These are phyloP conservation scores for Adansonia madagascariensis DNA, from an alignment of 441 rosid species.

Conservation along the genomic window DNA sequence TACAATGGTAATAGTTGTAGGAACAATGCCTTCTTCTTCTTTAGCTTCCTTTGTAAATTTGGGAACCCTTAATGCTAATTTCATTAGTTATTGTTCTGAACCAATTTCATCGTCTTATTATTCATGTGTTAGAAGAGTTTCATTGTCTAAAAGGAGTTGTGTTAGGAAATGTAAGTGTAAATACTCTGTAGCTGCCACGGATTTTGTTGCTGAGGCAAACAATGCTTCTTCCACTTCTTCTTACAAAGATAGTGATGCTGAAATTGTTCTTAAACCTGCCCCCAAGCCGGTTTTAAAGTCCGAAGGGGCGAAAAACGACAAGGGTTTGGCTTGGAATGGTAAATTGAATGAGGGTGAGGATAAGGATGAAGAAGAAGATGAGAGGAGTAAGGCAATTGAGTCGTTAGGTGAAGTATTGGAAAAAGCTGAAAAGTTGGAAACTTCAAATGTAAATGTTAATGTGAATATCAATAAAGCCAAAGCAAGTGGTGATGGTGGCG, in stretches of 20 bases:
- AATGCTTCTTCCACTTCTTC: slow-evolving; percentile 58
- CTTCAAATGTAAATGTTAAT: slow-evolving; percentile 43
- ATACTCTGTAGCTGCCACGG: slow-evolving; percentile 76
- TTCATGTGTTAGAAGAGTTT: slow-evolving; percentile 66
- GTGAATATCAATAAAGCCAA: slow-evolving; percentile 41
- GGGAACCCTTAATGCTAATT: slow-evolving; percentile 44
- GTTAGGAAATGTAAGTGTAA: slow-evolving; percentile 80
- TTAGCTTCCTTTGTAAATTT: slow-evolving; percentile 62
- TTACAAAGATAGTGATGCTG: slow-evolving; percentile 55
- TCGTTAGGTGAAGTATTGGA: slow-evolving; percentile 90
- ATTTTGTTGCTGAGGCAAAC: slow-evolving; percentile 69
- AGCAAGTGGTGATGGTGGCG: slow-evolving; percentile 34
- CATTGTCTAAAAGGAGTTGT: slow-evolving; percentile 52
- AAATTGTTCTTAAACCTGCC: slow-evolving; percentile 70
- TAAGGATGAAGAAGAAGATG: slow-evolving; percentile 47
- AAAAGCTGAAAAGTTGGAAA: slow-evolving; percentile 80
- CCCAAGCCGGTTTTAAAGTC: slow-evolving; percentile 80
- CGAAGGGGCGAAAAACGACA: slow-evolving; percentile 40
- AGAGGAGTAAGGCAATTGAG: slow-evolving; percentile 75
- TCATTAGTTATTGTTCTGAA: slow-evolving; percentile 35
- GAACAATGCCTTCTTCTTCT: slow-evolving; percentile 86
- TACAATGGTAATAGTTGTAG: slow-evolving; percentile 71
- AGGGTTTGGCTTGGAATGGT: slow-evolving; percentile 39
- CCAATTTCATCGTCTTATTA: slow-evolving; percentile 52
- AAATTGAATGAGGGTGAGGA: slow-evolving; percentile 39